These are phyloP conservation scores for Monilinia polystroma DNA, from an alignment of 2,329 filamentous ascomycete species.

Conservation along the genomic window DNA sequence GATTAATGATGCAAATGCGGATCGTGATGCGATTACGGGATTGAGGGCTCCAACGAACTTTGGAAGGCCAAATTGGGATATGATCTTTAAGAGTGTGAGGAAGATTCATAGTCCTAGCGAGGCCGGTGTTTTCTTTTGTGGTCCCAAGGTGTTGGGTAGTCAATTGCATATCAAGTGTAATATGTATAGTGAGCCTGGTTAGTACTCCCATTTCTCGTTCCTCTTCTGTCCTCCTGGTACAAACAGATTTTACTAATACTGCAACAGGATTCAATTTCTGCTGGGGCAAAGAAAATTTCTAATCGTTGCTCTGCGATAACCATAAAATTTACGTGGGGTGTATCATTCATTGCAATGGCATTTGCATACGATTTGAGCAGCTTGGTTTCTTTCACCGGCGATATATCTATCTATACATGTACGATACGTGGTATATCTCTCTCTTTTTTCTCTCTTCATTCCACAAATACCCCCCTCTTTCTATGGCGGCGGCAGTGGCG, in stretches of 20 bases:
- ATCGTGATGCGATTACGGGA: conserved; percentile 82
- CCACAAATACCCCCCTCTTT: too few species aligned
- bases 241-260: conserved; percentile 20
- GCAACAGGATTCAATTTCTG: conserved; percentile 37
- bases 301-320: conserved; percentile 27
- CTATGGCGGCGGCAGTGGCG: too few species aligned
- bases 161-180: conserved; percentile 80
- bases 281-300: conserved; percentile 55
- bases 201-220: conserved; percentile 44
- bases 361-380: neutral
- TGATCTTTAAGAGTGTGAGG: conserved; percentile 80
- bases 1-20: conserved; percentile 84
- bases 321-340: too few species aligned
- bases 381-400: neutral
- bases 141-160: conserved; percentile 76
- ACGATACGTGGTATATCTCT: too few species aligned
- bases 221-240: neutral
- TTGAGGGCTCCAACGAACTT: conserved; percentile 81
- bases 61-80: conserved; percentile 84
- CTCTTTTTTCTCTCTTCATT: too few species aligned
- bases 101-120: conserved; percentile 74
- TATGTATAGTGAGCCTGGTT: conserved; percentile 81
- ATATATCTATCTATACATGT: too few species aligned
- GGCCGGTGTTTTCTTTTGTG: conserved; percentile 81
- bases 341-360: neutral